Percentiles rank a stretch among this genome's conserved stretches.
Evolutionary conservation across 1,139 yeast species (phyloP).

Genomic region (Yamadazyma taylorii): DNA sequence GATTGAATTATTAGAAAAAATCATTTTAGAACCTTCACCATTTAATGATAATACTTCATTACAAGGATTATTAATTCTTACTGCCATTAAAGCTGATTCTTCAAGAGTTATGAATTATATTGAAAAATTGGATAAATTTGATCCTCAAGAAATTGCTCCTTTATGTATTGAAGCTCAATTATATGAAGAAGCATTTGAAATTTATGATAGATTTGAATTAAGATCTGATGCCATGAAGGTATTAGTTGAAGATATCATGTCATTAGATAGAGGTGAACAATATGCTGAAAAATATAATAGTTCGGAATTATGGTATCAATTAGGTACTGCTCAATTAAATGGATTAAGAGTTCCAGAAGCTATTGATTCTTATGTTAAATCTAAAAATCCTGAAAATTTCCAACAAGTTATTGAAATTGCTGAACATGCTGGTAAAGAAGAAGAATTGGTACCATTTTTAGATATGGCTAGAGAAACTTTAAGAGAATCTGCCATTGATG

Average conservation of each 20-base stretch:
- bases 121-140: slow-evolving; percentile 88
- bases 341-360: slow-evolving; percentile 94
- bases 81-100: slow-evolving; percentile 94
- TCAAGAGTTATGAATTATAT: slow-evolving; percentile 80
- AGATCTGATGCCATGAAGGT: slow-evolving; percentile 83
- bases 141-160: slow-evolving; percentile 92
- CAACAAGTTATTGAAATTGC: slow-evolving; percentile 93
- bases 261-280: slow-evolving; percentile 90
- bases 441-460: slow-evolving; percentile 84
- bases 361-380: slow-evolving; percentile 82
- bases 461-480: slow-evolving; percentile 92
- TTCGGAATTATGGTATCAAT: slow-evolving; percentile 89
- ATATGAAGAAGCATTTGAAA: slow-evolving; percentile 92
- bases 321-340: slow-evolving; percentile 94
- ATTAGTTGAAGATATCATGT: slow-evolving; percentile 87
- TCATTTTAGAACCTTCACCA: slow-evolving; percentile 94
- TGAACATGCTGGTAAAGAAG: slow-evolving; percentile 94
- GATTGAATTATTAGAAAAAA: slow-evolving; percentile 91
- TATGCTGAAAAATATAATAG: slow-evolving; percentile 89
- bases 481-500: slow-evolving; percentile 91
- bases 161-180: slow-evolving; percentile 87
- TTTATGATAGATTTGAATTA: slow-evolving; percentile 82
- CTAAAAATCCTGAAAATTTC: slow-evolving; percentile 87
- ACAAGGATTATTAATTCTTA: slow-evolving; percentile 87
- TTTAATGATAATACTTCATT: slow-evolving; percentile 92